A percentile compares a stretch with the other conserved stretches of the same genome.
Evolutionary conservation across 1,284 basidiomycete species (phyloP).

Genomic region (Heterobasidion annosum): DNA sequence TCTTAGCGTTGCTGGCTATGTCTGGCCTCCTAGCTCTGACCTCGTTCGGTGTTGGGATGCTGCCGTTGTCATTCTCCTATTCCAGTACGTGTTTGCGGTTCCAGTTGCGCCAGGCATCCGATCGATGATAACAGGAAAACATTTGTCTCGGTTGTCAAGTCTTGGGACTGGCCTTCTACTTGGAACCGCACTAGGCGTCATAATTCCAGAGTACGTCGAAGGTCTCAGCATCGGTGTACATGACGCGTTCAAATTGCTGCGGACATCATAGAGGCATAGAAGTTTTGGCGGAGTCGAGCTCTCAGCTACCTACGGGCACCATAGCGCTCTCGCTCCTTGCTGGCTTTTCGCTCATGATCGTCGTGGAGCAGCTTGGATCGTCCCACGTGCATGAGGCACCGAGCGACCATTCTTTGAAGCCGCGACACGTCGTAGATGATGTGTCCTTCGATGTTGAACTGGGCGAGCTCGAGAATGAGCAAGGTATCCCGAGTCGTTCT

Average conservation of each 20-base stretch:
- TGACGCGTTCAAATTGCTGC: background rate
- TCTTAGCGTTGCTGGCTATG: constrained; percentile 21
- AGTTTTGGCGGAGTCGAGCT: constrained; percentile 31
- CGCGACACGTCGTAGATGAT: constrained; percentile 15
- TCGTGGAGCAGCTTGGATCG: constrained; percentile 56
- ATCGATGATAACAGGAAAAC: constrained; percentile 28
- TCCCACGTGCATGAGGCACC: constrained; percentile 31
- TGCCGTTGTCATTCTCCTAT: constrained; percentile 67
- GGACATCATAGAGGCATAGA: constrained; percentile 47
- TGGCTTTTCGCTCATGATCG: constrained; percentile 82
- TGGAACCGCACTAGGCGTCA: constrained; percentile 83
- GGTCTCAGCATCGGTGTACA: background rate
- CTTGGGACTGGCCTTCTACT: constrained; percentile 81
- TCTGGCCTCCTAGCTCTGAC: constrained; percentile 62
- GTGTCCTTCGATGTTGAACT: constrained; percentile 54
- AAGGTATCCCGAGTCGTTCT: constrained; percentile 11
- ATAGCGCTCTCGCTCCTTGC: constrained; percentile 69
- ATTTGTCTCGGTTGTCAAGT: constrained; percentile 54
- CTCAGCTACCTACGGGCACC: constrained; percentile 36
- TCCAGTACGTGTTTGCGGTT: constrained; percentile 48
- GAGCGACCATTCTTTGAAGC: constrained; percentile 9
- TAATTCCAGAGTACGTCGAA: constrained; percentile 78
- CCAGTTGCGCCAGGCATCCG: background rate
- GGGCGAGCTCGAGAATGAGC: constrained; percentile 36
- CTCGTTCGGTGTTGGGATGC: constrained; percentile 64